phyloP scores from a whole-genome alignment of 257 asterid genomes.

The Ophiorrhiza pumila region DNA sequence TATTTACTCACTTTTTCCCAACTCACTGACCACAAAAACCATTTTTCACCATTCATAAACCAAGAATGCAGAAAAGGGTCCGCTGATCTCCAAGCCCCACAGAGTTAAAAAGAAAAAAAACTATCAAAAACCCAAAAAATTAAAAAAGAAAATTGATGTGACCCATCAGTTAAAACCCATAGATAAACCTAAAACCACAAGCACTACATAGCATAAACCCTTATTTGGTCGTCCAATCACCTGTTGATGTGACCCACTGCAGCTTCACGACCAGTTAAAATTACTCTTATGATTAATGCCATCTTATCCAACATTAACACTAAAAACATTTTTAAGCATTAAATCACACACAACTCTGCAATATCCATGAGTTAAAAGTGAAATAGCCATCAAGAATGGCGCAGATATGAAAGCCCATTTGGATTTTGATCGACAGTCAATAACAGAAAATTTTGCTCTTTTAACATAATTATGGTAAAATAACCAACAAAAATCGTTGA shows the following conservation, averaged over 20 bases:
- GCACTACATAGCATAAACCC: slow-evolving; percentile 14
- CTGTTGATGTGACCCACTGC: slow-evolving; percentile 87
- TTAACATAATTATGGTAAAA: slow-evolving; percentile 19
- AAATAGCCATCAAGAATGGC: slow-evolving; percentile 16
- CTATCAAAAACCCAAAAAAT: neutral
- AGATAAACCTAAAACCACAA: slow-evolving; percentile 16
- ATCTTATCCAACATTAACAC: neutral
- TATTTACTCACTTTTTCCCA: neutral
- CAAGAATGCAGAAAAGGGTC: slow-evolving; percentile 16
- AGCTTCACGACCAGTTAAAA: slow-evolving; percentile 47
- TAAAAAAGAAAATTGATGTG: slow-evolving; percentile 45
- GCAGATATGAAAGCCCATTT: slow-evolving; percentile 34
- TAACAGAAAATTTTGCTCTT: slow-evolving; percentile 5
- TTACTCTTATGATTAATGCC: neutral
- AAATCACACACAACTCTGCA: neutral
- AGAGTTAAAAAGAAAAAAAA: slow-evolving; percentile 4
- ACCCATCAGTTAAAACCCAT: slow-evolving; percentile 40
- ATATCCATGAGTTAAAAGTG: slow-evolving; percentile 11
- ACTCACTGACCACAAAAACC: neutral
- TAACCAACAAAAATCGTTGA: slow-evolving; percentile 17
- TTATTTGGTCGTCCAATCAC: slow-evolving; percentile 39
- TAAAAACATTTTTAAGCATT: neutral
- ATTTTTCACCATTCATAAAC: neutral
- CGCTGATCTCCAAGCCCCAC: slow-evolving; percentile 10
- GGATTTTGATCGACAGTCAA: slow-evolving; percentile 17